phyloP scores from a whole-genome alignment of 2,329 filamentous ascomycete genomes.

The Colletotrichum simmondsii region DNA sequence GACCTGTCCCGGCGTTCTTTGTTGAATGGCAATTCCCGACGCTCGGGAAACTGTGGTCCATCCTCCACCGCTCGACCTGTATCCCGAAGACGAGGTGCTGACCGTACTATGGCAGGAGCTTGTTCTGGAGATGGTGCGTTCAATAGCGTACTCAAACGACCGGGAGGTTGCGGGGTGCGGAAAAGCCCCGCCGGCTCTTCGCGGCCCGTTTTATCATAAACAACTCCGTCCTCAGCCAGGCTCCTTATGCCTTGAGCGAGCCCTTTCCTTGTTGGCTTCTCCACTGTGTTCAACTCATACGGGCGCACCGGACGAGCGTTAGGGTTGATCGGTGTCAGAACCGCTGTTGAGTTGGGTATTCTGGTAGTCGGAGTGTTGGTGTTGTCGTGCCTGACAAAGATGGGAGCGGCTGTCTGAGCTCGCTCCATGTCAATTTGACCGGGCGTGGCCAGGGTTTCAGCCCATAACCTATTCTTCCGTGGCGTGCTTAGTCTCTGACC shows the following conservation, averaged over 20 bases:
- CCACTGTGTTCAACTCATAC: slow-evolving; percentile 36
- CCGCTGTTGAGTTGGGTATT: slow-evolving; percentile 38
- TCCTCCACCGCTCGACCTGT: slow-evolving; percentile 34
- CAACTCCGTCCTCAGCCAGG: slow-evolving; percentile 61
- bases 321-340: slow-evolving; percentile 50
- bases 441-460: neutral
- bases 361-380: slow-evolving; percentile 36
- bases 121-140: slow-evolving; percentile 41
- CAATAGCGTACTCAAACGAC: slow-evolving; percentile 47
- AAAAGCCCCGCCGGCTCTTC: slow-evolving; percentile 31
- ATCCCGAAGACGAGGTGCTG: slow-evolving; percentile 38
- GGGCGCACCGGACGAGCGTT: slow-evolving; percentile 43
- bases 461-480: slow-evolving; percentile 43
- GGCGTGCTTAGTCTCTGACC: slow-evolving; percentile 56
- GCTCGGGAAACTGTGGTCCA: slow-evolving; percentile 47
- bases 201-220: slow-evolving; percentile 35
- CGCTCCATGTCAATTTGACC: neutral
- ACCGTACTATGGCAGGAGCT: slow-evolving; percentile 40
- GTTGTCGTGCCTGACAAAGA: slow-evolving; percentile 24
- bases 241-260: slow-evolving; percentile 51
- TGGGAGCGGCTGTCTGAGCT: neutral
- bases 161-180: slow-evolving; percentile 35
- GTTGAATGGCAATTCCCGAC: slow-evolving; percentile 55
- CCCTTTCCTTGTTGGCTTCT: slow-evolving; percentile 37
- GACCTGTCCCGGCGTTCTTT: slow-evolving; percentile 37